phyloP scores from a whole-genome alignment of 1,284 basidiomycete genomes.

The Papiliotrema flavescens region DNA sequence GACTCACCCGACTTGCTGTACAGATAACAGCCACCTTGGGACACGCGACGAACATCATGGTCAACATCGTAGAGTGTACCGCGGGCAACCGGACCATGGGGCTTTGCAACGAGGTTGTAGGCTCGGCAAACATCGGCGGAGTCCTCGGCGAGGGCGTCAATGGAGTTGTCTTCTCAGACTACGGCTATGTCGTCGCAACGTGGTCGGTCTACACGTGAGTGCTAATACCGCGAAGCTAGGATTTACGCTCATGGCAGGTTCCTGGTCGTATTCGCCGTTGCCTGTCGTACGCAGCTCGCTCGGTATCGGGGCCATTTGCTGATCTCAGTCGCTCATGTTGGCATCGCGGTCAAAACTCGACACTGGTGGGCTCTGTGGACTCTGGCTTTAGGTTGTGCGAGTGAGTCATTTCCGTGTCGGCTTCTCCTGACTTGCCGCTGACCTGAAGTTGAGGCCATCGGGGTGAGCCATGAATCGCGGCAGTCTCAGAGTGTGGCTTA shows the following conservation, averaged over 20 bases:
- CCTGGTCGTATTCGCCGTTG: background rate
- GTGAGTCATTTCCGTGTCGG: background rate
- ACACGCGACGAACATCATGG: background rate
- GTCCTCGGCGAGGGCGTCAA: background rate
- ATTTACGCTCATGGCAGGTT: background rate
- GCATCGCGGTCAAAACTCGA: background rate
- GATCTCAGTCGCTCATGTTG: background rate
- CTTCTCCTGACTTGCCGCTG: background rate
- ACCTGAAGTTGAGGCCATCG: background rate
- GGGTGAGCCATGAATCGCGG: background rate
- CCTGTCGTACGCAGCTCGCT: background rate
- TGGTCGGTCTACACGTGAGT: background rate
- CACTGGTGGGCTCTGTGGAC: background rate
- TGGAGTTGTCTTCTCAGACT: background rate
- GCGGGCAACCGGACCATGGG: background rate
- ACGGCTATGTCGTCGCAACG: background rate
- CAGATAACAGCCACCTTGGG: too few relatives aligned
- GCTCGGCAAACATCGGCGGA: background rate
- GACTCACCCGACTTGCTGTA: too few relatives aligned
- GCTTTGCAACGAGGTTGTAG: background rate
- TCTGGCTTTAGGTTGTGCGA: background rate
- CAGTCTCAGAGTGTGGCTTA: background rate
- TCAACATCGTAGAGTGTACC: background rate
- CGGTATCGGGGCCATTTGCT: background rate
- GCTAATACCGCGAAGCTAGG: background rate